These are phyloP conservation scores for Salisapilia sapeloensis DNA, from an alignment of 352 stramenopile species.

Conservation along the genomic window DNA sequence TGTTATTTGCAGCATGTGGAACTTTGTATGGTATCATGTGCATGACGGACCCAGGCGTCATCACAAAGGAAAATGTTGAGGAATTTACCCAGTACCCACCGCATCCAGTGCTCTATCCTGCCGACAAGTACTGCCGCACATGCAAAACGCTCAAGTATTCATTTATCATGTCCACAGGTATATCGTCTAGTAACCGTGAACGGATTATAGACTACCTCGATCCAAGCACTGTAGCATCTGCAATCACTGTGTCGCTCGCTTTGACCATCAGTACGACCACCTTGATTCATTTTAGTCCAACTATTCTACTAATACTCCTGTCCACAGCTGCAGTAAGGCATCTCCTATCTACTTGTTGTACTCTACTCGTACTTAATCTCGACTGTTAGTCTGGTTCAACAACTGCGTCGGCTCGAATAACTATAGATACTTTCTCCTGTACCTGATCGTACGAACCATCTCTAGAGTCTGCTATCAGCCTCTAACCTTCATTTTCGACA, in stretches of 20 bases:
- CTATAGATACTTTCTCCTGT: slow-evolving; percentile 58
- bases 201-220: slow-evolving; percentile 31
- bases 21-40: slow-evolving; percentile 59
- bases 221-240: slow-evolving; percentile 85
- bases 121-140: slow-evolving; percentile 67
- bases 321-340: slow-evolving; percentile 16
- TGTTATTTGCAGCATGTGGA: slow-evolving; percentile 37
- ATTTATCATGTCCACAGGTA: neutral
- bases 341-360: neutral
- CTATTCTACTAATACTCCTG: too few species aligned
- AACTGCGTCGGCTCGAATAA: slow-evolving; percentile 68
- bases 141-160: slow-evolving; percentile 76
- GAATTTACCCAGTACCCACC: slow-evolving; percentile 43
- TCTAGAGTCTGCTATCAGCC: neutral
- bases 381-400: slow-evolving; percentile 71
- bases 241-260: slow-evolving; percentile 74
- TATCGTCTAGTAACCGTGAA: neutral
- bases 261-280: slow-evolving; percentile 78
- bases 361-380: neutral
- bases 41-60: slow-evolving; percentile 49
- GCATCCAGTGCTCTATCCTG: slow-evolving; percentile 65
- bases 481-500: slow-evolving; percentile 2
- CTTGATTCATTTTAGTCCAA: neutral
- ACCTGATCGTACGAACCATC: slow-evolving; percentile 22
- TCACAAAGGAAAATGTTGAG: slow-evolving; percentile 27